Evolutionary conservation across 352 stramenopile genomes (phyloP), one percentile per base, ranked within the genome.

Genomic region (Peronosclerospora sorghi): DNA sequence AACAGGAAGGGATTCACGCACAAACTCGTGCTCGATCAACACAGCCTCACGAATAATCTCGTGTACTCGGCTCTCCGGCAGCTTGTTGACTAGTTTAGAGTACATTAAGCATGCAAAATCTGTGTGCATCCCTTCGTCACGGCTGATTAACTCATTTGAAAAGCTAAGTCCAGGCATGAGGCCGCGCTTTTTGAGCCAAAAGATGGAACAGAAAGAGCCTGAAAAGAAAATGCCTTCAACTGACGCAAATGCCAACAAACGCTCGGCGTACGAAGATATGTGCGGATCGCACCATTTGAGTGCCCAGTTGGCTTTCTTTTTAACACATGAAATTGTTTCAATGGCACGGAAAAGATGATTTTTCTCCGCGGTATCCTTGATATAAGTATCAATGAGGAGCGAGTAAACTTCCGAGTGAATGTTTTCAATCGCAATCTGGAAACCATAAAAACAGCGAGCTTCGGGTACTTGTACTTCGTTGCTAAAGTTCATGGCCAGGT

Each of bases 381-480:
- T 97, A 62, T 98, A 98, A 18, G 95, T 99, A 67, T 99, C 96
- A 63, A 99, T 99, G n/a, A 99, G 74, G 15, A 99, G 79, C 51
- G 84, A 97, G 71, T 99, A 99, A 12, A 98, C 96, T 68, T 99
- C 96, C 37, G 82, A 96, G 77, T 99, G 96, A 65, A 99, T 99
- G 72, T 98, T 99, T 65, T 99, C 96, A 35, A 99, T 98, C 19
- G 96, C 96, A 63, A 99, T 98, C 78, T 99, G 96, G 65, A 99
- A 99, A 32, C 96, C 95, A 62, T 99, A 99, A 63, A 99, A 99
- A 72, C 94, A 98, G 8, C 95, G 83, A 36, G 96, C 96, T 66
- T 99, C 96, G 0, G 94, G 76, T 17, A 95, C 78, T 56, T 98
- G 94, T 41, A 99, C 89, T 63, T 98, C 94, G 32, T 88, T 98